Conservation (phyloP, 352 stramenopile species). For the Thalassiosira ordinaria region DNA sequence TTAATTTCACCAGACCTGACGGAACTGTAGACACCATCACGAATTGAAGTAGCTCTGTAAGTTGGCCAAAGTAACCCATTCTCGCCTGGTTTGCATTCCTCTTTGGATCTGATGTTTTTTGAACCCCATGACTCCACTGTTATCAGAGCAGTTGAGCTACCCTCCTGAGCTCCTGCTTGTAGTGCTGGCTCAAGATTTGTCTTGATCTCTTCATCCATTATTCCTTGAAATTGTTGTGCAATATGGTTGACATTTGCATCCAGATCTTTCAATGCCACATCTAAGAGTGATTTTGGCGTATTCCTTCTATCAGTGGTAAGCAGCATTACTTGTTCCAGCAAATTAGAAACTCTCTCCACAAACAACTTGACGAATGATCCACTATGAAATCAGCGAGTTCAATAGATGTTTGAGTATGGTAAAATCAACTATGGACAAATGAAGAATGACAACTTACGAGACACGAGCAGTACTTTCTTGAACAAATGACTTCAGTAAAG, state of each 20-base stretch:
- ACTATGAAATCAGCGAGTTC: too few relatives aligned
- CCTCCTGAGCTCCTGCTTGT: conserved; percentile 40
- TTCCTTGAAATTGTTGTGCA: conserved; percentile 33
- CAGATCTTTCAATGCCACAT: conserved; percentile 30
- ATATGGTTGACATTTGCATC: conserved; percentile 32
- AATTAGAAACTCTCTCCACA: conserved; percentile 38
- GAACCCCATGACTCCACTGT: conserved; percentile 57
- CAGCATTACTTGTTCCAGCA: conserved; percentile 56
- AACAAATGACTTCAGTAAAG: conserved; percentile 34
- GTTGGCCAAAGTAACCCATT: conserved; percentile 43
- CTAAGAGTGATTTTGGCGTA: conserved; percentile 32
- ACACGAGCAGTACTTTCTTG: conserved; percentile 39
- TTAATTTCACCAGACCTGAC: conserved; percentile 39
- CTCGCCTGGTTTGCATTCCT: conserved; percentile 32
- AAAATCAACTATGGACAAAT: too few relatives aligned
- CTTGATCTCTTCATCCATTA: conserved; percentile 33
- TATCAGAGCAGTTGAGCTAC: conserved; percentile 23
- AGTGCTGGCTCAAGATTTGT: conserved; percentile 28
- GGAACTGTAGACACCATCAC: conserved; percentile 53
- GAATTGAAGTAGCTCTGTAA: conserved; percentile 44
- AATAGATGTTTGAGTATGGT: too few relatives aligned
- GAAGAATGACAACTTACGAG: too few relatives aligned
- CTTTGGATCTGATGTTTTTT: conserved; percentile 24
- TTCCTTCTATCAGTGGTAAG: conserved; percentile 31
- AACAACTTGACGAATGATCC: conserved; percentile 33